Evolutionary conservation across 192 early-diverging fungal genomes (phyloP).

Genomic region (Coemansia sp.): DNA sequence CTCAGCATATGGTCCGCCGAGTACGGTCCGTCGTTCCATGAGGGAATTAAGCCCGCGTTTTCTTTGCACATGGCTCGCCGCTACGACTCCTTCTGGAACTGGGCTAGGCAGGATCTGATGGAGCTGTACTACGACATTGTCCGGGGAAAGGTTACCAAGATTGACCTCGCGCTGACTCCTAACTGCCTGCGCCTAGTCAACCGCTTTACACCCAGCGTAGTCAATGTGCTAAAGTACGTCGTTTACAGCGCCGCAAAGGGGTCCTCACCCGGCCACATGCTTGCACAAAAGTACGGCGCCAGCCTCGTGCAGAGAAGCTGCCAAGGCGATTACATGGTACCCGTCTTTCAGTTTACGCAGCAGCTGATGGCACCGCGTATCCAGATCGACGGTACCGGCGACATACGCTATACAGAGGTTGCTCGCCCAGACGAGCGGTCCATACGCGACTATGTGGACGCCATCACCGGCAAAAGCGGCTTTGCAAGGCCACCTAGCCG

Average conservation of each 20-base stretch:
- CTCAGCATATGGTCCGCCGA: constrained; percentile 69
- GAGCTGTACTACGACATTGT: constrained; percentile 91
- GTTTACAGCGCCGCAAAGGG: constrained; percentile 81
- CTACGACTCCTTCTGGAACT: constrained; percentile 98
- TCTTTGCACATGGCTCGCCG: constrained; percentile 74
- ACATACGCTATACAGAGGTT: constrained; percentile 73
- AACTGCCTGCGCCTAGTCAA: constrained; percentile 87
- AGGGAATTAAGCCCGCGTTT: constrained; percentile 83
- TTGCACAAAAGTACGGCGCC: constrained; percentile 78
- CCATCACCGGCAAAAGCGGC: constrained; percentile 70
- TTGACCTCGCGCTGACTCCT: constrained; percentile 70
- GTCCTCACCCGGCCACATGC: constrained; percentile 64
- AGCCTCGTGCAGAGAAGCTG: constrained; percentile 52
- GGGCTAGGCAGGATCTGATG: constrained; percentile 59
- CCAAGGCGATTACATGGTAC: constrained; percentile 24
- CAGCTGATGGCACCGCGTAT: constrained; percentile 69
- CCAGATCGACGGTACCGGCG: constrained; percentile 68
- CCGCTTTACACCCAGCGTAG: constrained; percentile 44
- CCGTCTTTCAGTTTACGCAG: constrained; percentile 64
- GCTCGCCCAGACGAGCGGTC: constrained; percentile 74
- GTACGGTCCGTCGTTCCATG: constrained; percentile 86
- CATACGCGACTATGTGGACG: constrained; percentile 89
- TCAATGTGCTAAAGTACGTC: constrained; percentile 57
- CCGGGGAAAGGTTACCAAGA: constrained; percentile 71
- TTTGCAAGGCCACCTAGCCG: constrained; percentile 70